phyloP scores from a whole-genome alignment of 2,329 filamentous ascomycete species.

The Orbilia ellipsospora region DNA sequence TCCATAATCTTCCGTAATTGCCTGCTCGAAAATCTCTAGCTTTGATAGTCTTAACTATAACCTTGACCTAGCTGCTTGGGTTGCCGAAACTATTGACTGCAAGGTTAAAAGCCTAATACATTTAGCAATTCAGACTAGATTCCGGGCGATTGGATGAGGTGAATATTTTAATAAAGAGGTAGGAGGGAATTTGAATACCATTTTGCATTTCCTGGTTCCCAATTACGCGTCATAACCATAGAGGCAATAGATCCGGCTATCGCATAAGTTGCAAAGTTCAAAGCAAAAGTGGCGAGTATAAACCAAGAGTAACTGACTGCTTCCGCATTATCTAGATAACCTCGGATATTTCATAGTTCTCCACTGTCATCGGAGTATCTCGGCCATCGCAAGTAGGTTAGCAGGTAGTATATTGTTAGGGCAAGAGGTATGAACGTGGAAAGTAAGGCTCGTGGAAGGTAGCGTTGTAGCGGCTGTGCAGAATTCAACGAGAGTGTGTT shows the following conservation, averaged over 20 bases:
- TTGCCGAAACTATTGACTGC: slow-evolving; percentile 15
- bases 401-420: slow-evolving; percentile 3
- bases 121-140: too few species aligned
- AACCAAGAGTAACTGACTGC: slow-evolving; percentile 30
- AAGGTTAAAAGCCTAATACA: slow-evolving; percentile 7
- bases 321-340: slow-evolving; percentile 28
- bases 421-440: too few species aligned
- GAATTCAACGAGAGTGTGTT: too few species aligned
- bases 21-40: not conserved
- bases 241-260: slow-evolving; percentile 14
- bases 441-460: too few species aligned
- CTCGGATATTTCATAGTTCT: not conserved
- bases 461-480: too few species aligned
- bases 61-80: slow-evolving; percentile 9
- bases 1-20: slow-evolving; percentile 17
- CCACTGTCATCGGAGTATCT: slow-evolving; percentile 17
- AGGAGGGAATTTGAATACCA: too few species aligned
- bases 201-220: slow-evolving; percentile 3
- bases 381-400: slow-evolving; percentile 29
- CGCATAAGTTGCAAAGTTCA: slow-evolving; percentile 30
- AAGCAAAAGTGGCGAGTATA: slow-evolving; percentile 9
- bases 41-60: not conserved
- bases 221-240: slow-evolving; percentile 9
- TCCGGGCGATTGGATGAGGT: too few species aligned
- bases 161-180: too few species aligned